Evolutionary conservation across 73 alveolate species (phyloP).

Genomic region (Tetrahymena borealis): DNA sequence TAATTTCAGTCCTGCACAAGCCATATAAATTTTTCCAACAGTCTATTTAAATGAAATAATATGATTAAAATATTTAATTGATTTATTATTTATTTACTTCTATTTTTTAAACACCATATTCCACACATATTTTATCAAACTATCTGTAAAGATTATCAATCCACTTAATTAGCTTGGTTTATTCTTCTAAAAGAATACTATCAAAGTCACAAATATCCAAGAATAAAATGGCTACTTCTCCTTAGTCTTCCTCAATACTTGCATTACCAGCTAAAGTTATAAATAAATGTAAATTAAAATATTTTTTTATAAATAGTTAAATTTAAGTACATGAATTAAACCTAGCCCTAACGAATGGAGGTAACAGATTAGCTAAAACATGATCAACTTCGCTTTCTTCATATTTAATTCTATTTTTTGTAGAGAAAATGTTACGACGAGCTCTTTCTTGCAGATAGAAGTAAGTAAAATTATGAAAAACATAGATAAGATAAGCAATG

Average conservation of each 20-base stretch:
- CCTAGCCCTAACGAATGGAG: background rate
- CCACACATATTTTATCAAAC: slow-evolving; percentile 61
- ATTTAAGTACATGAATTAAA: background rate
- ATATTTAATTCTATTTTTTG: background rate
- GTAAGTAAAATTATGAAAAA: background rate
- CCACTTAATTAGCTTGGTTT: slow-evolving; percentile 13
- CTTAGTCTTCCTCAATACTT: slow-evolving; percentile 71
- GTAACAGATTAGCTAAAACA: background rate
- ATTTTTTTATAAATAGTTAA: background rate
- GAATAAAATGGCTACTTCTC: slow-evolving; percentile 66
- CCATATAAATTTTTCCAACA: slow-evolving; percentile 84
- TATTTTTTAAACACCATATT: slow-evolving; percentile 45
- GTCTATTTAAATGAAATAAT: slow-evolving; percentile 46
- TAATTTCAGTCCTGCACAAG: slow-evolving; percentile 70
- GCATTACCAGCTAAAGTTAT: slow-evolving; percentile 49
- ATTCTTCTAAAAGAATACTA: slow-evolving; percentile 25
- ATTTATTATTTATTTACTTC: slow-evolving; percentile 32
- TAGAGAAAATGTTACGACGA: background rate
- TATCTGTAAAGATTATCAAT: slow-evolving; percentile 38
- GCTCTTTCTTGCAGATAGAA: background rate
- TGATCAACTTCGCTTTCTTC: background rate
- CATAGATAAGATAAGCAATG: background rate
- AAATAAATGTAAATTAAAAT: background rate
- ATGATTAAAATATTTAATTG: too few relatives aligned
- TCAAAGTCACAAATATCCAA: slow-evolving; percentile 73